These are phyloP conservation scores for Moricandia moricandioides DNA, from an alignment of 345 rosid genomes.

Conservation along the genomic window DNA sequence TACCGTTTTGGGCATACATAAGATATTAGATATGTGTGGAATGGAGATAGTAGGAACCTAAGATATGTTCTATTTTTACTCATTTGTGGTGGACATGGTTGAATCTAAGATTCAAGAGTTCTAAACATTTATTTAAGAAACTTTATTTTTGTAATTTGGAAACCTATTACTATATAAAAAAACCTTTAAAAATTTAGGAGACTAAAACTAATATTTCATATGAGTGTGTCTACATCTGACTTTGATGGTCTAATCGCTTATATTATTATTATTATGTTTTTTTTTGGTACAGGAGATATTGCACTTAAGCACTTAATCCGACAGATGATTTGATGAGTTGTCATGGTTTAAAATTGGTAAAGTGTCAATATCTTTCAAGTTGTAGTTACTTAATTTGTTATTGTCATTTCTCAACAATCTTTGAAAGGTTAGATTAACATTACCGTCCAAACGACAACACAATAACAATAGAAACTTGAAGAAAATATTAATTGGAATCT, in stretches of 20 bases:
- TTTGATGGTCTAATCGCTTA: background rate
- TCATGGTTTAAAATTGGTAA: slow-evolving; percentile 13
- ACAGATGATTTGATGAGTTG: slow-evolving; percentile 13
- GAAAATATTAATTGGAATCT: background rate
- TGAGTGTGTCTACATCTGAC: no score
- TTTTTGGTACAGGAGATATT: background rate
- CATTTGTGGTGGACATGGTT: no score
- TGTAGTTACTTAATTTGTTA: slow-evolving; percentile 25
- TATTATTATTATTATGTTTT: background rate
- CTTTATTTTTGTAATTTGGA: no score
- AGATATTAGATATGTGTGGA: background rate
- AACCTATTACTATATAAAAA: no score
- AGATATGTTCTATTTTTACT: background rate
- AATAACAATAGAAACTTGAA: background rate
- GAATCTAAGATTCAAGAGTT: no score
- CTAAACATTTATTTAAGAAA: no score
- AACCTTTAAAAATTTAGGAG: no score
- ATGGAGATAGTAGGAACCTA: background rate
- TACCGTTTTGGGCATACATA: background rate
- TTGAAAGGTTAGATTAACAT: slow-evolving; percentile 12
- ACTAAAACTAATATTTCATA: no score
- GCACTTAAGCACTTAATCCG: slow-evolving; percentile 10
- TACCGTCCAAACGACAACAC: slow-evolving; percentile 1
- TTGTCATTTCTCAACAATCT: slow-evolving; percentile 29
- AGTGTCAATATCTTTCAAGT: slow-evolving; percentile 15